A percentile compares a stretch with the other conserved stretches of the same genome.
Conservation (phyloP, 352 stramenopile genomes). For the Globisporangium takayamanum region DNA sequence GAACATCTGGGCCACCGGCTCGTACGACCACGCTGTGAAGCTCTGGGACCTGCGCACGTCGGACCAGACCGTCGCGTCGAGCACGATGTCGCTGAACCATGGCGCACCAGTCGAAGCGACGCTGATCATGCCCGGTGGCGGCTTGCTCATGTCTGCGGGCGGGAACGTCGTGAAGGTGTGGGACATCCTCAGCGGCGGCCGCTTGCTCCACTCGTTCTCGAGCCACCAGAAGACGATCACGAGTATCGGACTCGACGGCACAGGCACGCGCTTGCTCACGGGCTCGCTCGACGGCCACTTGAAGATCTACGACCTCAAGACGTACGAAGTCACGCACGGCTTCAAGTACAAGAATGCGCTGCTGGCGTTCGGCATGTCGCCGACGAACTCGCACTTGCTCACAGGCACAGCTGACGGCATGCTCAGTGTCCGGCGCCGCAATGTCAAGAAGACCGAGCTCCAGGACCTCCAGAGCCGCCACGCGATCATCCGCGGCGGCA, state of each 20-base stretch:
- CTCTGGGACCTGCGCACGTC: conserved; percentile 88
- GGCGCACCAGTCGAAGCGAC: conserved; percentile 85
- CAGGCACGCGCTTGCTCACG: conserved; percentile 82
- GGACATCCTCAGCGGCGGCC: conserved; percentile 87
- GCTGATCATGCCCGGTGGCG: conserved; percentile 81
- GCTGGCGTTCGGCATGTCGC: conserved; percentile 75
- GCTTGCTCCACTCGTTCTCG: conserved; percentile 84
- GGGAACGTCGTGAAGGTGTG: conserved; percentile 91
- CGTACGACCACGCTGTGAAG: conserved; percentile 91
- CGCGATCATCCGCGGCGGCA: conserved; percentile 71
- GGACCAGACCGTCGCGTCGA: conserved; percentile 45
- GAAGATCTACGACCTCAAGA: conserved; percentile 92
- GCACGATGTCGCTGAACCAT: conserved; percentile 67
- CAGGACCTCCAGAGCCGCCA: conserved; percentile 62
- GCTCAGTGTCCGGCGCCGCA: conserved; percentile 78
- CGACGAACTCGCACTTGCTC: conserved; percentile 80
- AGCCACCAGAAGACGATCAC: conserved; percentile 95
- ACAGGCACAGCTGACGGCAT: conserved; percentile 69
- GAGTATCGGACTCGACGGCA: conserved; percentile 83
- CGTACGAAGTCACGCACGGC: conserved; percentile 85
- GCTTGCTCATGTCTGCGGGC: conserved; percentile 77
- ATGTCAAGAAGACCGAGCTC: conserved; percentile 59
- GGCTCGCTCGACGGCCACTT: conserved; percentile 89
- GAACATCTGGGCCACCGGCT: conserved; percentile 83
- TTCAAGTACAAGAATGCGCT: conserved; percentile 87